A percentile compares a stretch with the other conserved stretches of the same genome.
Evolutionary conservation across 352 stramenopile genomes (phyloP).

Genomic region (Pythium periplocum): DNA sequence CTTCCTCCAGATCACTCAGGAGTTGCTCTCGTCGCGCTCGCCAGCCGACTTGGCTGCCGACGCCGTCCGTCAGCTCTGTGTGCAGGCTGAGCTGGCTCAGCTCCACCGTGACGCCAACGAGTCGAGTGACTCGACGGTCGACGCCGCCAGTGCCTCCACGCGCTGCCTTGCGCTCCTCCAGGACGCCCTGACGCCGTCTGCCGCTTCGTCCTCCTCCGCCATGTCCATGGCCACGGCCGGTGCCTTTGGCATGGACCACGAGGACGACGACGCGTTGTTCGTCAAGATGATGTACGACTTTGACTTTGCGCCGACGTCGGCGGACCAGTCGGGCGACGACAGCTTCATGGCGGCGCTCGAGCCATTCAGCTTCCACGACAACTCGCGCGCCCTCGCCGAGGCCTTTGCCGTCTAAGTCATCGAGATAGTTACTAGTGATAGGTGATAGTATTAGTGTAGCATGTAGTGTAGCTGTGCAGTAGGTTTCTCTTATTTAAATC

Average conservation of each 20-base stretch:
- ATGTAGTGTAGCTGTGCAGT: too few relatives aligned
- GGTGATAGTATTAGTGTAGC: too few relatives aligned
- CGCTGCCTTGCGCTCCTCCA: conserved; percentile 9
- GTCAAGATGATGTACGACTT: conserved; percentile 23
- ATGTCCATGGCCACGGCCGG: background rate
- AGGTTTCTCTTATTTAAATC: too few relatives aligned
- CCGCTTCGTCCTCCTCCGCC: background rate
- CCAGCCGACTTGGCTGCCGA: conserved; percentile 8
- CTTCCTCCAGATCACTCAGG: conserved; percentile 16
- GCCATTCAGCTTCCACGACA: conserved; percentile 11
- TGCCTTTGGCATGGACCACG: conserved; percentile 1
- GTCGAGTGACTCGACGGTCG: background rate
- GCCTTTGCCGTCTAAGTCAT: conserved; percentile 13
- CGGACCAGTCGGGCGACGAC: conserved; percentile 4
- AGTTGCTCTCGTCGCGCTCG: conserved; percentile 14
- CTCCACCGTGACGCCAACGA: conserved; percentile 8
- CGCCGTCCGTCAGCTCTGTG: conserved; percentile 13
- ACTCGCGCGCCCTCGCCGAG: background rate
- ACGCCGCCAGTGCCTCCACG: conserved; percentile 1
- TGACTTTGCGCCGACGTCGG: conserved; percentile 11
- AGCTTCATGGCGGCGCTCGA: conserved; percentile 9
- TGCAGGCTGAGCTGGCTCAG: conserved; percentile 18
- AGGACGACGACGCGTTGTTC: conserved; percentile 20
- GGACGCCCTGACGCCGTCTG: conserved; percentile 5
- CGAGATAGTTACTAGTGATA: too few relatives aligned